These are phyloP conservation scores for Ceratocystiopsis minuta DNA, from an alignment of 2,329 filamentous ascomycete genomes.

Conservation along the genomic window DNA sequence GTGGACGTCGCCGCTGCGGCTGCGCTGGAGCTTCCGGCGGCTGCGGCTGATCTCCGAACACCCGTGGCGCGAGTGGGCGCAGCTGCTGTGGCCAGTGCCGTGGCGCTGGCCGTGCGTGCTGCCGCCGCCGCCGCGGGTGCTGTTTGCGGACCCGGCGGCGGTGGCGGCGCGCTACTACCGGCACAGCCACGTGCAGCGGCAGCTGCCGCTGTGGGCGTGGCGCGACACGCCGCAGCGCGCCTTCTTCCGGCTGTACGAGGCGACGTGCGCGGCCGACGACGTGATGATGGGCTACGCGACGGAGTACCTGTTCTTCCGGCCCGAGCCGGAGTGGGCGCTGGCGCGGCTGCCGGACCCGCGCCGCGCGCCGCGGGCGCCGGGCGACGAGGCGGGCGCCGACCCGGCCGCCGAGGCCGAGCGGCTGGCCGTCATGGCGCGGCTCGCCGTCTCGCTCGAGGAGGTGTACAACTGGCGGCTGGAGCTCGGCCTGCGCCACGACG, in stretches of 20 bases:
- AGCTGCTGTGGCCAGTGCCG: background rate
- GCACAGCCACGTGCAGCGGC: background rate
- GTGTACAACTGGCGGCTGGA: background rate
- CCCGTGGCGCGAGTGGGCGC: background rate
- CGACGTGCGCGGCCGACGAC: conserved; percentile 12
- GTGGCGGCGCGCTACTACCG: background rate
- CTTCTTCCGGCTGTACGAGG: conserved; percentile 14
- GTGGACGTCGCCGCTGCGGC: background rate
- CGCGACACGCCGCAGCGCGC: conserved; percentile 14
- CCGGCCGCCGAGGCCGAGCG: background rate
- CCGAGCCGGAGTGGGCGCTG: conserved; percentile 8
- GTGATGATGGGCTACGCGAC: conserved; percentile 12
- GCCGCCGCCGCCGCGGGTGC: background rate
- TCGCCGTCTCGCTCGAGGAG: background rate
- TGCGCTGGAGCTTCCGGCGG: background rate
- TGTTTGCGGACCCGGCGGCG: background rate
- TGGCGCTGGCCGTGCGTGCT: background rate
- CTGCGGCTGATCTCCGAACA: background rate
- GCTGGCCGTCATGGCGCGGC: background rate
- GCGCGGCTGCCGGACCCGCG: conserved; percentile 9
- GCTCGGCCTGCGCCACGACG: conserved; percentile 1
- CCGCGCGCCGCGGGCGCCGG: background rate
- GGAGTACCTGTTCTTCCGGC: conserved; percentile 14
- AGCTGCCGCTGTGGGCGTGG: background rate
- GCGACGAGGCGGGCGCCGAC: background rate